Evolutionary conservation across 805 yeast genomes (phyloP), one percentile per base, ranked within the genome.

Genomic region (Metschnikowia amazonensis): DNA sequence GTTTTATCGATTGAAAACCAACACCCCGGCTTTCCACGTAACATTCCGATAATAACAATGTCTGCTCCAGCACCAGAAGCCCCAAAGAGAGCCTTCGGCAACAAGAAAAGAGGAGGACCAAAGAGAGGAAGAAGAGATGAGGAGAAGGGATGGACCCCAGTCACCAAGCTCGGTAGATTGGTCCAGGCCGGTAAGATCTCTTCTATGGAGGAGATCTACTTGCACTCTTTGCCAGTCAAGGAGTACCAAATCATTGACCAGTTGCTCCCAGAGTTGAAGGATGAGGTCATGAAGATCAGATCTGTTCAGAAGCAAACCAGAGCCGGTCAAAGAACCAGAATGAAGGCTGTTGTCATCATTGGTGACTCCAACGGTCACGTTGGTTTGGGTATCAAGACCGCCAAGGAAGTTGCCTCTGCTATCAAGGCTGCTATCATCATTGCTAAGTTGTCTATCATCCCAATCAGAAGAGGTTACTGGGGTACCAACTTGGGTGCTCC

Each of bases 401-500:
- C 99, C 68, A 94, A 94, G 89, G 99, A 94, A 82, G 97, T 94
- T 70, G 99, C 99, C 67, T 89, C 97, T 69, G 98, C 99, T 74
- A 94, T 94, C 82, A 89, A 96, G 81, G 97, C 98, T 67, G 99
- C 98, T 67, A 92, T 94, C 81, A 83, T 89, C 83, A 89, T 94
- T 72, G 99, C 99, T 76, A 94, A 94, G 84, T 84, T 94, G 71
- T 86, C 97, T 63, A 86, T 94, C 77, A 89, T 94, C 74, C 99
- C 99, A 74, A 92, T 94, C 81, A 92, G 99, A 86, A 89, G 99
- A 85, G 99, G 99, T 82, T 94, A 94, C 94, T 94, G 99, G 99
- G 99, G 99, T 80, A 78, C 96, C 75, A 89, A 89, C 84, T 87
- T 94, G 77, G 99, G 99, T 85, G 86, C 87, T 77, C 99, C 99